Base-by-base conservation (phyloP, 805 yeast species). In the Candida ficus region DNA sequence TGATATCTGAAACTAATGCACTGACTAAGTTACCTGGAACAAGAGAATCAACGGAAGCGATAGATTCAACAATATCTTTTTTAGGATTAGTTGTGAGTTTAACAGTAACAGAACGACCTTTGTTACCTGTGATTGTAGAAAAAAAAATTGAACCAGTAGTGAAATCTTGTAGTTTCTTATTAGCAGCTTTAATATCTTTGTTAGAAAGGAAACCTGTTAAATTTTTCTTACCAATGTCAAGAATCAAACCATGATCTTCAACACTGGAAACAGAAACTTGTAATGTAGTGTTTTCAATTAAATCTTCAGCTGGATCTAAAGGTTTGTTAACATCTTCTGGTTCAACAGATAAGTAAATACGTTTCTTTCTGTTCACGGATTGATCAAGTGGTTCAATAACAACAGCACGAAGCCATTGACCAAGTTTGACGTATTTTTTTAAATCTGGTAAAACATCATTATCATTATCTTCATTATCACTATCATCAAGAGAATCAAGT, bases 201-300 rank as follows among this genome's bases (percentile, higher is more conserved):
- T 76, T 80, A 2, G 95, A 73, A 35, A 90, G 67, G 61, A 91
- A 90, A 1, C 95, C 96, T 22, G 77, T 65, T 8, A 73, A 42
- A 6, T 70, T 74, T 8, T 61, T 60, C 37, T 71, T 57, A 26
- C 97, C 97, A 29, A 83, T 60, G 50, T 81, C 83, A 32, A 91
- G 63, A 42, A 86, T 76, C 19, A 79, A 74, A 63, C 99, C 99
- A 59, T 88, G 96, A 59, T 93, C 99, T 70, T 93, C 98, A 19
- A 86, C 63, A 35, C 95, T 82, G 46, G 70, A 73, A 18, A 93
- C 78, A 3, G 86, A 70, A 19, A 80, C 90, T 63, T 93, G 99
- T 3, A 93, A 57, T 4, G 83, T 57, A 43, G 75, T 69, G 33
- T 87, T 88, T 21, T 69, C 53, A 6, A 67, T 62, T 36, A 85